Percentiles rank a stretch among this genome's conserved stretches.
These are phyloP conservation scores for Pistacia integerrima DNA, from an alignment of 345 rosid genomes.

Conservation along the genomic window DNA sequence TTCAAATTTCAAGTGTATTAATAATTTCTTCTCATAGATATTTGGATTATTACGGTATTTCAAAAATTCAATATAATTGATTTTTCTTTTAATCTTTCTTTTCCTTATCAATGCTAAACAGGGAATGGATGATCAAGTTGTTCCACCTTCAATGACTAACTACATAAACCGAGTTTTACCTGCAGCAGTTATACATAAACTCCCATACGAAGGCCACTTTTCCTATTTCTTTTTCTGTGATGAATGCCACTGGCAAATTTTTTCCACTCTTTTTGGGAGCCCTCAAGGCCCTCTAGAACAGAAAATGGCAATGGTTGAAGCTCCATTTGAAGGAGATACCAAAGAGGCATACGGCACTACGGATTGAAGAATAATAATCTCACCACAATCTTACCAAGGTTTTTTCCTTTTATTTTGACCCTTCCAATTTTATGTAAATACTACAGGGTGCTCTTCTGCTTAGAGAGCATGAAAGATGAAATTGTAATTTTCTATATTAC, in stretches of 20 bases:
- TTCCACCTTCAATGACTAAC: slow-evolving; percentile 63
- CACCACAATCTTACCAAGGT: not conserved
- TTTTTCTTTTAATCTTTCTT: too few species aligned
- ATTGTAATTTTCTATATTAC: slow-evolving; percentile 1
- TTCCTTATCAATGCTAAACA: slow-evolving; percentile 25
- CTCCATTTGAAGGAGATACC: slow-evolving; percentile 13
- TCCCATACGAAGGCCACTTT: slow-evolving; percentile 83
- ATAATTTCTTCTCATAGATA: not conserved
- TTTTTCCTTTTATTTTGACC: not conserved
- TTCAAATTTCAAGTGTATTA: not conserved
- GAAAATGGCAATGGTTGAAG: slow-evolving; percentile 31
- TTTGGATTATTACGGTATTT: not conserved
- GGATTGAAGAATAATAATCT: not conserved
- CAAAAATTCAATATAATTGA: too few species aligned
- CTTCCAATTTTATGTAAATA: slow-evolving; percentile 41
- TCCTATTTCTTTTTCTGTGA: slow-evolving; percentile 81
- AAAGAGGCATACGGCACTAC: slow-evolving; percentile 18
- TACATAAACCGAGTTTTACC: slow-evolving; percentile 80
- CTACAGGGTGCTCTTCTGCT: slow-evolving; percentile 35
- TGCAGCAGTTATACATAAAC: slow-evolving; percentile 57
- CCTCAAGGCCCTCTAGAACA: slow-evolving; percentile 59
- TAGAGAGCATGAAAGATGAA: slow-evolving; percentile 24
- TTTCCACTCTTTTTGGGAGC: slow-evolving; percentile 69
- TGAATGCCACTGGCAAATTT: slow-evolving; percentile 72
- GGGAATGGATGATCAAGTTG: slow-evolving; percentile 83